Evolutionary conservation across 1,284 basidiomycete species (phyloP).

Genomic region (Phellinidium pouzarii): DNA sequence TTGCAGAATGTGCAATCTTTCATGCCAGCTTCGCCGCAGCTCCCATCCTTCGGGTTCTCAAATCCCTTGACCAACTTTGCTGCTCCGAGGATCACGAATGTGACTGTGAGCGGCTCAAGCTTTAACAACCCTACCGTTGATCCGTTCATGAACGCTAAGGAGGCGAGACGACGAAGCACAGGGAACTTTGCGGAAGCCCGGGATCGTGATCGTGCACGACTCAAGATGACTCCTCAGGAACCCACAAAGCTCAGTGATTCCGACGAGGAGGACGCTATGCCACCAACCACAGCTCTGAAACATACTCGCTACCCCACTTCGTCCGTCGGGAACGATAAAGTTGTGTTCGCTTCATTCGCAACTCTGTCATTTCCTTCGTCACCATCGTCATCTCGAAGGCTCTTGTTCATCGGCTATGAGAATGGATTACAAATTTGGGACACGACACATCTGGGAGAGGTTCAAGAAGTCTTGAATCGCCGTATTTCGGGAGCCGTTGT

Average conservation of each 20-base stretch:
- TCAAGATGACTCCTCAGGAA: slow-evolving; percentile 15
- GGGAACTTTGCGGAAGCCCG: slow-evolving; percentile 12
- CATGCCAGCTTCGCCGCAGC: slow-evolving; percentile 17
- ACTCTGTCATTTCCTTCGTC: slow-evolving; percentile 1
- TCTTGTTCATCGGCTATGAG: slow-evolving; percentile 54
- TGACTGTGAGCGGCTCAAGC: slow-evolving; percentile 18
- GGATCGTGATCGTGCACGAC: slow-evolving; percentile 16
- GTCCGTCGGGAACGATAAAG: slow-evolving; percentile 11
- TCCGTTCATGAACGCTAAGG: slow-evolving; percentile 15
- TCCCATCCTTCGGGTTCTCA: slow-evolving; percentile 11
- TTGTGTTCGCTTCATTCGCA: slow-evolving; percentile 17
- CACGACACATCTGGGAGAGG: slow-evolving; percentile 47
- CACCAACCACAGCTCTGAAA: slow-evolving; percentile 1
- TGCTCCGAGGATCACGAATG: slow-evolving; percentile 17
- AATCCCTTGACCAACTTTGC: slow-evolving; percentile 16
- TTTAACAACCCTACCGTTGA: slow-evolving; percentile 14
- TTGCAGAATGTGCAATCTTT: slow-evolving; percentile 17
- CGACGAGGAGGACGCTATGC: slow-evolving; percentile 15
- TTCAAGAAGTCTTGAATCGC: slow-evolving; percentile 48
- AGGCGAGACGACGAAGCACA: slow-evolving; percentile 18
- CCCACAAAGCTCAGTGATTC: slow-evolving; percentile 13
- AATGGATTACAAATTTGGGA: slow-evolving; percentile 66
- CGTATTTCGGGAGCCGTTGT: slow-evolving; percentile 33
- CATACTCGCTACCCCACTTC: slow-evolving; percentile 13
- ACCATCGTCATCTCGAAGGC: slow-evolving; percentile 30